Conservation (phyloP, 108 stramenopile genomes). For the Parietichytrium sp. region DNA sequence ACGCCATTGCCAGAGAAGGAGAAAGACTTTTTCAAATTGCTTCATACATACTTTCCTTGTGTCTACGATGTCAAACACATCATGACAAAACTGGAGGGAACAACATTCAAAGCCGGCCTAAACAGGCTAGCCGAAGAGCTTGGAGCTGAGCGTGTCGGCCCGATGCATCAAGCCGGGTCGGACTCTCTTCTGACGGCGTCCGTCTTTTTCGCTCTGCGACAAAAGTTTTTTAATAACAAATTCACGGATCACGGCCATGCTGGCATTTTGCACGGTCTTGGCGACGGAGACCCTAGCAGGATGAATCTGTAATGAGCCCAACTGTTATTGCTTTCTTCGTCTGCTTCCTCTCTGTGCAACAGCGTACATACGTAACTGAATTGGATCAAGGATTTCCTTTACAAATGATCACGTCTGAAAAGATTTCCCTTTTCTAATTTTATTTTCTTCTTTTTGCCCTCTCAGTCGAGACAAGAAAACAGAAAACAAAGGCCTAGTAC, state of each 20-base stretch:
- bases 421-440: too few relatives aligned
- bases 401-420: too few relatives aligned
- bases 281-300: too few relatives aligned
- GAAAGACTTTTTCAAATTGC: slow-evolving; percentile 83
- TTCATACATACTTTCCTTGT: slow-evolving; percentile 91
- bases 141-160: slow-evolving; percentile 86
- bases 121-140: slow-evolving; percentile 86
- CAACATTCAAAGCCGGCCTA: slow-evolving; percentile 81
- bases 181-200: slow-evolving; percentile 91
- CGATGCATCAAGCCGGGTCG: slow-evolving; percentile 97
- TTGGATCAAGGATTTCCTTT: too few relatives aligned
- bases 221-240: slow-evolving; percentile 44
- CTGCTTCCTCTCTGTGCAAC: too few relatives aligned
- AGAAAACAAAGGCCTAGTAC: too few relatives aligned
- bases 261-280: slow-evolving; percentile 29
- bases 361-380: too few relatives aligned
- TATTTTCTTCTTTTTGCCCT: too few relatives aligned
- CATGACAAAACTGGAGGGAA: slow-evolving; percentile 80
- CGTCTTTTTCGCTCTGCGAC: slow-evolving; percentile 84
- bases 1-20: slow-evolving; percentile 55
- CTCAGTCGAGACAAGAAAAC: too few relatives aligned
- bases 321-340: too few relatives aligned
- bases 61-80: slow-evolving; percentile 98
- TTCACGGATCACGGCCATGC: slow-evolving; percentile 46
- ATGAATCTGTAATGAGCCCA: too few relatives aligned